A percentile compares a stretch with the other conserved stretches of the same genome.
These are phyloP conservation scores for Ophiognomonia clavigignenti-juglandacearum DNA, from an alignment of 2,329 filamentous ascomycete genomes.

Conservation along the genomic window DNA sequence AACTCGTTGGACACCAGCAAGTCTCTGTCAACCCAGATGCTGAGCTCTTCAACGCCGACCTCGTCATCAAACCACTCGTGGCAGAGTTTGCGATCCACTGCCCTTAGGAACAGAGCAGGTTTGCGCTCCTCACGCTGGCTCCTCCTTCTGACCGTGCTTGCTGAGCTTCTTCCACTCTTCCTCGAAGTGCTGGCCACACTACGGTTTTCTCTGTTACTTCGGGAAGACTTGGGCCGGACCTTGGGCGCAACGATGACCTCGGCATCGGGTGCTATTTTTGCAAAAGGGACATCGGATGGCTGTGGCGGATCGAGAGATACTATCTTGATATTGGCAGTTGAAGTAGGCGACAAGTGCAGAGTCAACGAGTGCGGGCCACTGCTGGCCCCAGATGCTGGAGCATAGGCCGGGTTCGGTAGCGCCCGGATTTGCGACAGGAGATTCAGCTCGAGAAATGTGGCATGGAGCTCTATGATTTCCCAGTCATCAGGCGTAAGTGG, in stretches of 20 bases:
- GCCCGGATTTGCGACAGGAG: conserved; percentile 89
- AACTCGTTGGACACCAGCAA: conserved; percentile 67
- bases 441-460: conserved; percentile 91
- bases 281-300: conserved; percentile 67
- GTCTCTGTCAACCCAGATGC: conserved; percentile 82
- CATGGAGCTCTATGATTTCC: conserved; percentile 98
- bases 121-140: conserved; percentile 59
- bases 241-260: conserved; percentile 98
- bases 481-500: conserved; percentile 92
- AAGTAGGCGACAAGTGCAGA: conserved; percentile 89
- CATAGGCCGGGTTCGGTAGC: conserved; percentile 76
- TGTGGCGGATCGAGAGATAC: conserved; percentile 75
- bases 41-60: conserved; percentile 52
- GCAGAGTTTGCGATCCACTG: conserved; percentile 65
- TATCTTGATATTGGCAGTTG: conserved; percentile 86
- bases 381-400: conserved; percentile 42
- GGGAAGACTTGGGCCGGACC: conserved; percentile 65
- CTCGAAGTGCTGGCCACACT: conserved; percentile 77
- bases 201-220: conserved; percentile 65
- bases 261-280: conserved; percentile 87
- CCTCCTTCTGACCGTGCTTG: conserved; percentile 58
- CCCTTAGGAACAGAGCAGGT: conserved; percentile 71
- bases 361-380: conserved; percentile 73
- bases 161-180: conserved; percentile 69
- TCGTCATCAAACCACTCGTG: conserved; percentile 76